phyloP scores from a whole-genome alignment of 495 filamentous ascomycete species.

The Elaphomyces granulatus region DNA sequence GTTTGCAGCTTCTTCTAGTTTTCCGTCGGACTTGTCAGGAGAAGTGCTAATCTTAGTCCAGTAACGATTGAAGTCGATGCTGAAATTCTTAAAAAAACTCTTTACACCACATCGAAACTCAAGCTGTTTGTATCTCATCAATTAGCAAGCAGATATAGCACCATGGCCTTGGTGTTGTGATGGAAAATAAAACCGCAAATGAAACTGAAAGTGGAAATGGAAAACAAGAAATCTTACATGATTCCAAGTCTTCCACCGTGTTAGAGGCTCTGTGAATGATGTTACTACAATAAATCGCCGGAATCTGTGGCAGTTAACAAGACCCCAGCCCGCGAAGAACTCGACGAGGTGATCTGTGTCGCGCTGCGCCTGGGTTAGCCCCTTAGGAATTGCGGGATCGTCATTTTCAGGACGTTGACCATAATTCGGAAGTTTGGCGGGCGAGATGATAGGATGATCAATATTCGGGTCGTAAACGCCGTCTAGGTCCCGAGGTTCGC shows the following conservation, averaged over 20 bases:
- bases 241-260: constrained; percentile 21
- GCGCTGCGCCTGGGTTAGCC: constrained; percentile 12
- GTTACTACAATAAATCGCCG: constrained; percentile 19
- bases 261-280: constrained; percentile 6
- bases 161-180: background rate
- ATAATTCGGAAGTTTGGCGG: constrained; percentile 10
- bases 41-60: constrained; percentile 3
- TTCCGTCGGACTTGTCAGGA: no score
- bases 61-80: constrained; percentile 9
- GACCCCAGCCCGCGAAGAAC: constrained; percentile 31
- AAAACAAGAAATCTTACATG: constrained; percentile 13
- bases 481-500: constrained; percentile 10
- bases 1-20: no score
- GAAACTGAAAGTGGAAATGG: background rate
- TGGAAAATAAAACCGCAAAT: background rate
- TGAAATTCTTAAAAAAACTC: constrained; percentile 8
- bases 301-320: constrained; percentile 21
- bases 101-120: constrained; percentile 7
- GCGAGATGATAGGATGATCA: constrained; percentile 15
- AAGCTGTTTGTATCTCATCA: background rate
- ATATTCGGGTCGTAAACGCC: constrained; percentile 3
- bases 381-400: constrained; percentile 9
- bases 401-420: constrained; percentile 11
- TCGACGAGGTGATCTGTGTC: constrained; percentile 28
- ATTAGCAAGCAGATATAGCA: background rate